Conservation (phyloP, 2,329 filamentous ascomycete genomes). For the Monascus ruber region DNA sequence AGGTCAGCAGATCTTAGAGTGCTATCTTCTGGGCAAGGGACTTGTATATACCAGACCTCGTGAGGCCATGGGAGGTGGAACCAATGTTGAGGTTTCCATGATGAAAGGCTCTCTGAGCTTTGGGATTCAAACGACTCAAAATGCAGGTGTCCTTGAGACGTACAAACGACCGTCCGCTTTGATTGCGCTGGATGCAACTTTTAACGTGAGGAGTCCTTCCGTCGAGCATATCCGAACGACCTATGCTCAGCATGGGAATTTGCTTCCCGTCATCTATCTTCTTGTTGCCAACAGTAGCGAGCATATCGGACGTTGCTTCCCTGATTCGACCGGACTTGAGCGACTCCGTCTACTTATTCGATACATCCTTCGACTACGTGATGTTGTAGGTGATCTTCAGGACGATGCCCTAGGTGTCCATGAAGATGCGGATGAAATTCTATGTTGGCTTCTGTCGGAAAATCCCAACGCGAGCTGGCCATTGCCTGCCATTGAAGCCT, state of each 20-base stretch:
- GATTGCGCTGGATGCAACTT: slow-evolving; percentile 33
- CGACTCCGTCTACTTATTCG: slow-evolving; percentile 24
- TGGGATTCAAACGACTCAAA: slow-evolving; percentile 21
- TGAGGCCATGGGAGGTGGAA: slow-evolving; percentile 20
- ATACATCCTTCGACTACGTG: slow-evolving; percentile 20
- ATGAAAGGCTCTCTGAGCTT: slow-evolving; percentile 24
- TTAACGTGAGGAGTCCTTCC: slow-evolving; percentile 27
- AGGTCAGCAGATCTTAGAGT: slow-evolving; percentile 28
- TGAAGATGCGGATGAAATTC: slow-evolving; percentile 29
- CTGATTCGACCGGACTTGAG: slow-evolving; percentile 22
- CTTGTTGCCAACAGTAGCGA: slow-evolving; percentile 36
- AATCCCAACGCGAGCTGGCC: slow-evolving; percentile 27
- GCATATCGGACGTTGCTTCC: slow-evolving; percentile 34
- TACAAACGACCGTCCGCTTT: slow-evolving; percentile 28
- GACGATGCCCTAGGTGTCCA: slow-evolving; percentile 29
- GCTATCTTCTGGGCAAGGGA: slow-evolving; percentile 32
- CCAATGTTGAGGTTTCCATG: slow-evolving; percentile 25
- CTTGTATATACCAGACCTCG: slow-evolving; percentile 20
- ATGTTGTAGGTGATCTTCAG: slow-evolving; percentile 30
- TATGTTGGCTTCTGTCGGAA: slow-evolving; percentile 22
- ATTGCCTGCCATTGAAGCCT: slow-evolving; percentile 25
- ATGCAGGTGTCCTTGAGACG: slow-evolving; percentile 18
- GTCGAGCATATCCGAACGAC: slow-evolving; percentile 29
- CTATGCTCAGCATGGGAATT: slow-evolving; percentile 20
- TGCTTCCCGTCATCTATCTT: slow-evolving; percentile 34